Base-by-base conservation (phyloP, 371 early-diverging fungal genomes). In the Capniomyces stellatus region DNA sequence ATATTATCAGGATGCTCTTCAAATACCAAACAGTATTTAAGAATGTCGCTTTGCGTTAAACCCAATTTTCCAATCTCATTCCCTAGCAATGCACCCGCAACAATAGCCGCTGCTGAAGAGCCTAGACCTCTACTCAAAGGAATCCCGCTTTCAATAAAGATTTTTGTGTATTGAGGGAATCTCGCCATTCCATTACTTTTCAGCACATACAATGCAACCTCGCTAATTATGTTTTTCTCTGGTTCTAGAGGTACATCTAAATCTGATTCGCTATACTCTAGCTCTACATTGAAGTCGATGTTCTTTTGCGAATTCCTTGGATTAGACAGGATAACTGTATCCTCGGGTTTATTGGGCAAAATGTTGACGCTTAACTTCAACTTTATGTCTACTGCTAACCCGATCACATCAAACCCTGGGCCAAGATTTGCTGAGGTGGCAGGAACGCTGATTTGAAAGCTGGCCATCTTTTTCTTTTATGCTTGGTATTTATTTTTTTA, bases 1-100 rank as follows among this genome's bases (percentile, higher is more conserved):
- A 92, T 88, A 65, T 97, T 97, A 60, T 97, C 98, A 0, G 96
- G 96, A 58, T 97, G 98, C 42, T 87, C 82, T 65, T 97, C 98
- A 25, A 94, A 82, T 72, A 81, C 74, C 55, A 89, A 62, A 54
- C 81, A 81, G 57, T 78, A 90, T 61, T 94, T 91, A 40, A 95
- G 71, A 64, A 93, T 67, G 25, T 84, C 74, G 52, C 85, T 81
- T 50, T 73, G 69, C 18, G 72, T 53, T 56, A 93, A 62, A 1
- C 70, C 63, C 46, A 95, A 70, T 12, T 75, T 64, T 24, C 82
- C 82, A 12, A 82, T 73, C 22, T 75, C 75, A 60, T 89, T 73
- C 27, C 88, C 96, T 28, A 95, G 69, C 25, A 85, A 59, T 2
- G 89, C 85, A 54, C 94, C 98, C 15, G 89, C 90, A 1, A 97